Percentiles rank a stretch among this genome's conserved stretches.
phyloP scores from a whole-genome alignment of 768 basidiomycete species.

The Chlorophyllum brunneum region DNA sequence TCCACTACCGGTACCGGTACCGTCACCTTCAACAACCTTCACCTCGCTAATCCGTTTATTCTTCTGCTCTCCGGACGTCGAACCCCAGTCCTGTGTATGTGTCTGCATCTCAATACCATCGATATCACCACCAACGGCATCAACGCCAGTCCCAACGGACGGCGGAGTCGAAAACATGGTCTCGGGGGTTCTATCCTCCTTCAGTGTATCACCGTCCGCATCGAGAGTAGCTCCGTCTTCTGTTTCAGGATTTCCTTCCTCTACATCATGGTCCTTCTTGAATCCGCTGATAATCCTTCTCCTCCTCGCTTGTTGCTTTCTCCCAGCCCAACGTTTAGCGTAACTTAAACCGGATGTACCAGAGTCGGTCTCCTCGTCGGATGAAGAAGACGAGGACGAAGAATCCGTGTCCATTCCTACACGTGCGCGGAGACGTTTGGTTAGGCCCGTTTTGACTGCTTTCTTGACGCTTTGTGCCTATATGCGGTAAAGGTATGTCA shows the following conservation, averaged over 20 bases:
- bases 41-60: not conserved
- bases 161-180: conserved; percentile 15
- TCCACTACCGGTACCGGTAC: not conserved
- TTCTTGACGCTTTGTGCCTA: conserved; percentile 78
- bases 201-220: conserved; percentile 26
- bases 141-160: not conserved
- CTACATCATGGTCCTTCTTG: not conserved
- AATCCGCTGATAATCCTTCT: conserved; percentile 14
- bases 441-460: conserved; percentile 75
- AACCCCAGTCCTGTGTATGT: not conserved
- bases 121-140: too few species aligned
- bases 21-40: not conserved
- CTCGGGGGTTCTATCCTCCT: conserved; percentile 13
- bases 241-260: not conserved
- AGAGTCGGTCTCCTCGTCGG: conserved; percentile 25
- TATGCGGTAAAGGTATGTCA: not conserved
- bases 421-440: conserved; percentile 69
- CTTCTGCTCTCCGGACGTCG: not conserved
- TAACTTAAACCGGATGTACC: conserved; percentile 7
- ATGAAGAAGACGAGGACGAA: conserved; percentile 37
- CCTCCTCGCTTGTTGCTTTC: conserved; percentile 14
- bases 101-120: not conserved
- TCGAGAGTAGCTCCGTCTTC: conserved; percentile 13
- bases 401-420: conserved; percentile 74
- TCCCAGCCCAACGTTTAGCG: conserved; percentile 3